phyloP scores from a whole-genome alignment of 2,329 filamentous ascomycete genomes.

The Fusarium sterilihyphosum region DNA sequence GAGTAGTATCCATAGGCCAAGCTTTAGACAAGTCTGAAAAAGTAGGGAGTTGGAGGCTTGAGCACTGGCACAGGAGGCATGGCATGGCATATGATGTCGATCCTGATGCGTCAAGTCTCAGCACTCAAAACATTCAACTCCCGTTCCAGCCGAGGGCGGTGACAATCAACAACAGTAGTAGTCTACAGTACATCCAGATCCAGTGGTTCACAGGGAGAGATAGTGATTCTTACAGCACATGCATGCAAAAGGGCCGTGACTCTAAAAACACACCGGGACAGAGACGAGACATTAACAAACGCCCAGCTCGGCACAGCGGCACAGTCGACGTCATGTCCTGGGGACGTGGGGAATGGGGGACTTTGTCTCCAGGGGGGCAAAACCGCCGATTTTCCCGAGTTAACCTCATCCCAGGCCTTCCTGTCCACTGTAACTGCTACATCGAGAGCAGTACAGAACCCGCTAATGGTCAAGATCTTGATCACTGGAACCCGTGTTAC shows the following conservation, averaged over 20 bases:
- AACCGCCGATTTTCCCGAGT: conserved; percentile 44
- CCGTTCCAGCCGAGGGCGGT: conserved; percentile 26
- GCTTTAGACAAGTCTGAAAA: conserved; percentile 27
- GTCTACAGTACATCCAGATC: not conserved
- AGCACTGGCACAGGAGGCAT: not conserved
- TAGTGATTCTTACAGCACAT: not conserved
- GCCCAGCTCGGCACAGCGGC: conserved; percentile 40
- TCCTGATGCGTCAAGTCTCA: conserved; percentile 24
- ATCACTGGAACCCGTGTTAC: conserved; percentile 18
- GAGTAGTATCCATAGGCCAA: conserved; percentile 21
- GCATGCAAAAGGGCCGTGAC: conserved; percentile 15
- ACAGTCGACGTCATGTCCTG: conserved; percentile 42
- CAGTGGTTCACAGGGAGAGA: conserved; percentile 1
- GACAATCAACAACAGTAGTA: not conserved
- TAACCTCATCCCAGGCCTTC: conserved; percentile 16
- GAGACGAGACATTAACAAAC: conserved; percentile 18
- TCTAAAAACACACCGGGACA: conserved; percentile 23
- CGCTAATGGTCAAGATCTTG: not conserved
- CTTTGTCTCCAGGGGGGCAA: conserved; percentile 14
- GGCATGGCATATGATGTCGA: conserved; percentile 14
- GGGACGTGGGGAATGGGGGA: conserved; percentile 38
- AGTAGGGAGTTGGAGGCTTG: conserved; percentile 24
- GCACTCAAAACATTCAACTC: not conserved
- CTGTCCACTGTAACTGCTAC: not conserved
- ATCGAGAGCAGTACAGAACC: not conserved